phyloP scores from a whole-genome alignment of 2,329 filamentous ascomycete genomes.

The Cryphonectria japonica region DNA sequence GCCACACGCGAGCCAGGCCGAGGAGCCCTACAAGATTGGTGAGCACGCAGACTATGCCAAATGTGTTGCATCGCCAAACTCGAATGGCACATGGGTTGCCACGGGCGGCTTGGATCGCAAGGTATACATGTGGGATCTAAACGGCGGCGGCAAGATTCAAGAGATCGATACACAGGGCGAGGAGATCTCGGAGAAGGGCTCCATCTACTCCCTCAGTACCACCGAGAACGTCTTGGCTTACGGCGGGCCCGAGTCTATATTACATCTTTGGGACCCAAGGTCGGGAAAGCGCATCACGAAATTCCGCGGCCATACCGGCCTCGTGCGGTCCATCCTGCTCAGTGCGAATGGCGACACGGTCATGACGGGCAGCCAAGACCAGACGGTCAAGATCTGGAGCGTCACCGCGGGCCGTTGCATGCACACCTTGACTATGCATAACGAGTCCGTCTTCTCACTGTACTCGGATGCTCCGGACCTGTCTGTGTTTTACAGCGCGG shows the following conservation, averaged over 20 bases:
- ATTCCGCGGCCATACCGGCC: constrained; percentile 95
- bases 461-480: constrained; percentile 87
- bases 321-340: constrained; percentile 87
- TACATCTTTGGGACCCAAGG: constrained; percentile 88
- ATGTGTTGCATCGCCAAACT: constrained; percentile 76
- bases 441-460: constrained; percentile 95
- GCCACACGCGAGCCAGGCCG: constrained; percentile 67
- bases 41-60: constrained; percentile 97
- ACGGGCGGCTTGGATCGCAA: constrained; percentile 92
- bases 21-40: constrained; percentile 79
- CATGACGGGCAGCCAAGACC: constrained; percentile 92
- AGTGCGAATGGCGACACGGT: constrained; percentile 88
- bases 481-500: constrained; percentile 90
- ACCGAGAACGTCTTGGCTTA: constrained; percentile 83
- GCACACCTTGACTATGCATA: constrained; percentile 98
- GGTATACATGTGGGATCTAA: constrained; percentile 91
- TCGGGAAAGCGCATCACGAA: constrained; percentile 92
- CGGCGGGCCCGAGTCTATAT: constrained; percentile 90
- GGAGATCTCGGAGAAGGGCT: constrained; percentile 86
- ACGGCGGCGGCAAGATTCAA: constrained; percentile 81
- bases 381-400: constrained; percentile 98
- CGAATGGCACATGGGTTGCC: constrained; percentile 77
- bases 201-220: constrained; percentile 86
- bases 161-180: constrained; percentile 86
- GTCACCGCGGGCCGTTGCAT: constrained; percentile 93